Evolutionary conservation across 1,284 basidiomycete genomes (phyloP), one percentile per base, ranked within the genome.

Genomic region (Thelephora terrestris): DNA sequence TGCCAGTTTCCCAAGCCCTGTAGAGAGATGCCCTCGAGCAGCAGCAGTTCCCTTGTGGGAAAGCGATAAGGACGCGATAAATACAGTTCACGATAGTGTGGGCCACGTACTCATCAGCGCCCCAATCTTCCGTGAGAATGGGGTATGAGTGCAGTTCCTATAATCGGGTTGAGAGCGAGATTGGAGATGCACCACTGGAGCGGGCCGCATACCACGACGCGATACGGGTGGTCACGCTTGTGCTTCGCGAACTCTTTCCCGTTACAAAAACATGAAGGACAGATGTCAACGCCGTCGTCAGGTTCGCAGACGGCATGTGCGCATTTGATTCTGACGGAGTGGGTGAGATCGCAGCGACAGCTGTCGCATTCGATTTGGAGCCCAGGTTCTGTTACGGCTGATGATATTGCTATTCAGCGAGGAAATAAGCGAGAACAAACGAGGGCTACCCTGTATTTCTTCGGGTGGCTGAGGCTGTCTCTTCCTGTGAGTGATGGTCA

Each of bases 1-100:
- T 88, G 84, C 95, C 95, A 99, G 65, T 98, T 99, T 12, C 96
- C 96, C 20, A 99, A 67, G 1, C 95, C 95, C 60, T 93, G 90
- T 32, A 81, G 76, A 27, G 90, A 79, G 48, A 94, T 84, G 9
- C 93, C 96, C 51, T 96, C 92, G 46, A 98, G 75, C 29, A 99
- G 73, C 9, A 97, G 71, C 2, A 98, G 73, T 64, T 99, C 96
- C 67, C 89, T 91, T 32, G 34, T 27, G 25, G 47, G 39, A 18
- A 42, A 7, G 37, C 50, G 39, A 42, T 36, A 5, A 24, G 14
- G 5, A 20, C 32, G 16, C 9, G 14, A 32, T 7, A 37, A 37
- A 16, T n/a, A 17, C 21, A 48, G 23, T 35, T 38, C 25, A 21
- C 25, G 42, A 44, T 18, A 39, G n/a, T 25, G 5, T 52, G 12